Evolutionary conservation across 1,284 basidiomycete species (phyloP), one percentile per base, ranked within the genome.

Genomic region (Pholiota adiposa): DNA sequence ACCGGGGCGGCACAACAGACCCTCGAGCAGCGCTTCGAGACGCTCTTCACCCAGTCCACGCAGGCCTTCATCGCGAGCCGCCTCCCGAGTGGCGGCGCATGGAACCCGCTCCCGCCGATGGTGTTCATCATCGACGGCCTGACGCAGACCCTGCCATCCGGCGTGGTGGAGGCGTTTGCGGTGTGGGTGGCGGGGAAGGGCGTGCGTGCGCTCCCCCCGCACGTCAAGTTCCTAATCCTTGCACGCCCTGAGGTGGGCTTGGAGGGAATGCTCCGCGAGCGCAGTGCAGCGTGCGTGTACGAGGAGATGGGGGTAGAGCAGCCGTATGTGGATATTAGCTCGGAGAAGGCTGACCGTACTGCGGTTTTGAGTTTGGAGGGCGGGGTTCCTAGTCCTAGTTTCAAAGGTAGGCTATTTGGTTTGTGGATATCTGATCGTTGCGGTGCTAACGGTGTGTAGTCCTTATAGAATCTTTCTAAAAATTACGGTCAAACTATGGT

Each of bases 121-220:
- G 60, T 67, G 5, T 67, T 66, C 33, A 55, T 67, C 9, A 62
- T 67, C 41, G 66, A 67, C 19, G 63, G 58, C 3, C 27, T 56
- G 50, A 8, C 53, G 16, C 29, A 43, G 19, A 18, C 21, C 18
- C 19, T 12, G 41, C 11, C 34, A 50, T 11, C 44, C 23, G 31
- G 29, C 14, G 16, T 34, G 2, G 31, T 53, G 14, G 14, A 41
- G 16, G 27, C 34, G 19, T 51, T 67, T 11, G 65, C 57, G 3
- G 51, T 63, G 0, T 61, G 61, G 40, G 51, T 66, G 23, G 52
- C 56, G 18, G 64, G 63, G 36, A 61, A 54, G 14, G 60, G 56
- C 46, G 23, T 65, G 27, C 49, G 51, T 21, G 40, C 52, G 5
- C 36, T 67, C 7, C 66, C 66, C 0, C 31, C 58, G 16, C 59